Conservation (phyloP, 2,329 filamentous ascomycete genomes). For the Pestalotiopsis sp. region DNA sequence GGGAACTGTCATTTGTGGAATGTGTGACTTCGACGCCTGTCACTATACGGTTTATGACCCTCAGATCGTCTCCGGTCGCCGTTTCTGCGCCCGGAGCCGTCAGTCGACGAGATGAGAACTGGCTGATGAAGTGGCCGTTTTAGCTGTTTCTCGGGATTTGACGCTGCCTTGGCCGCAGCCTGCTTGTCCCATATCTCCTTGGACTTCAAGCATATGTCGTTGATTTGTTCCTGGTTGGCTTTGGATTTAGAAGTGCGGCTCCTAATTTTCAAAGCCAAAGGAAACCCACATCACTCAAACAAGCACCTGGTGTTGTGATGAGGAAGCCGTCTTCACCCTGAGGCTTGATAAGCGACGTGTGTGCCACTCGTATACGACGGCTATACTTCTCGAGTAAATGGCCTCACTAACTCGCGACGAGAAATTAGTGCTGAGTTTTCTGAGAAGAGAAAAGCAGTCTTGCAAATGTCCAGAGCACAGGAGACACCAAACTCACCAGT, state of each 20-base stretch:
- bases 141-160: constrained; percentile 48
- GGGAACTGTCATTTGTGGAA: constrained; percentile 23
- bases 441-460: no score
- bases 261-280: background rate
- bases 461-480: background rate
- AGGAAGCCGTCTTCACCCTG: constrained; percentile 64
- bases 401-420: constrained; percentile 39
- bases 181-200: constrained; percentile 60
- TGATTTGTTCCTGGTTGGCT: constrained; percentile 57
- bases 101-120: constrained; percentile 48
- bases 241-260: constrained; percentile 18
- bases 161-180: constrained; percentile 49
- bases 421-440: background rate
- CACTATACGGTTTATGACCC: constrained; percentile 30
- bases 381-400: constrained; percentile 58
- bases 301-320: constrained; percentile 59
- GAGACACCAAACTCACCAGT: constrained; percentile 29
- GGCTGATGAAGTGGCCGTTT: constrained; percentile 61
- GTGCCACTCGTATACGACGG: constrained; percentile 18
- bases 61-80: constrained; percentile 34
- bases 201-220: constrained; percentile 63
- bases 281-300: constrained; percentile 58
- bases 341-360: constrained; percentile 25
- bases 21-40: constrained; percentile 27
- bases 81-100: constrained; percentile 35